Conservation (phyloP, 192 early-diverging fungal genomes). For the Backusella australiensis region DNA sequence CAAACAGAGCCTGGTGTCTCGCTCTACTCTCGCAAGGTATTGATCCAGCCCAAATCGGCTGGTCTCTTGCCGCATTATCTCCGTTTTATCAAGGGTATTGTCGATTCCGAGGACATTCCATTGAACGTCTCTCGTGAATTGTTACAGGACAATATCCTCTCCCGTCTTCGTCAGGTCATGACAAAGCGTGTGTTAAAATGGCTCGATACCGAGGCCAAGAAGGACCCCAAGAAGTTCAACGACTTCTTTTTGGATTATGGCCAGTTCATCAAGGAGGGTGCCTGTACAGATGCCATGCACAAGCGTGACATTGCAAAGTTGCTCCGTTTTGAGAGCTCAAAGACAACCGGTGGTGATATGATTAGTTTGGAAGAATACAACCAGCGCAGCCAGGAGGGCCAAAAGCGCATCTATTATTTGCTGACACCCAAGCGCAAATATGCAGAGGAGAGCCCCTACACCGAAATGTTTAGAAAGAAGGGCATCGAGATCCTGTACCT, state of each 20-base stretch:
- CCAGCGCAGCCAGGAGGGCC: slow-evolving; percentile 64
- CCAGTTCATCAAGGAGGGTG: slow-evolving; percentile 72
- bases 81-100: slow-evolving; percentile 76
- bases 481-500: slow-evolving; percentile 73
- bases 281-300: slow-evolving; percentile 63
- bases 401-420: slow-evolving; percentile 76
- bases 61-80: slow-evolving; percentile 78
- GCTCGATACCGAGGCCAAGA: slow-evolving; percentile 52
- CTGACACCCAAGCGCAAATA: slow-evolving; percentile 55
- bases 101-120: slow-evolving; percentile 84
- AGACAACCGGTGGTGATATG: slow-evolving; percentile 34
- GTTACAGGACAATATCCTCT: slow-evolving; percentile 66
- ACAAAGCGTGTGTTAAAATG: slow-evolving; percentile 55
- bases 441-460: slow-evolving; percentile 66
- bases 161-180: slow-evolving; percentile 56
- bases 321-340: slow-evolving; percentile 58
- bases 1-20: slow-evolving; percentile 58
- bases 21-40: slow-evolving; percentile 62
- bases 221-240: slow-evolving; percentile 43
- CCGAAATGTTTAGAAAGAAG: slow-evolving; percentile 69
- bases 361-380: slow-evolving; percentile 71
- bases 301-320: slow-evolving; percentile 56
- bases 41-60: slow-evolving; percentile 63
- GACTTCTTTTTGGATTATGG: slow-evolving; percentile 66
- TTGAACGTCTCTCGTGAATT: slow-evolving; percentile 84